Percentiles rank a stretch among this genome's conserved stretches.
Conservation (phyloP, 1,284 basidiomycete species). For the Papiliotrema fonsecae region DNA sequence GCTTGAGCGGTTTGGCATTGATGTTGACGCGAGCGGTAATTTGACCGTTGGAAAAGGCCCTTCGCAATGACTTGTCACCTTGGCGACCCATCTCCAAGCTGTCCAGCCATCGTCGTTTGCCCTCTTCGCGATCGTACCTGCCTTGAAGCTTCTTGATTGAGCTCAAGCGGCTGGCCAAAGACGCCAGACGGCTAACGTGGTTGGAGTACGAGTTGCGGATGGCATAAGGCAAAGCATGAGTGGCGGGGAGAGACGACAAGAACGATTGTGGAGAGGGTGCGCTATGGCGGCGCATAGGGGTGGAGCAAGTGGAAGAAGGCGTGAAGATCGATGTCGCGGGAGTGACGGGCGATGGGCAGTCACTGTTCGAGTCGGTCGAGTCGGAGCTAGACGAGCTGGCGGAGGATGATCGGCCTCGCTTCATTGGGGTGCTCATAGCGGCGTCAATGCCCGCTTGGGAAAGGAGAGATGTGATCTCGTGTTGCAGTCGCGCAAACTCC, state of each 20-base stretch:
- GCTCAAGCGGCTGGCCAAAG: slow-evolving; percentile 31
- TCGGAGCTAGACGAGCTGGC: slow-evolving; percentile 13
- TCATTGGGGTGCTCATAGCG: slow-evolving; percentile 7
- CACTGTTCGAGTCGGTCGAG: slow-evolving; percentile 10
- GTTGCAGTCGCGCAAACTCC: slow-evolving; percentile 29
- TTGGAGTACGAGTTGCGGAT: slow-evolving; percentile 32
- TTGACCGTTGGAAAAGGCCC: slow-evolving; percentile 36
- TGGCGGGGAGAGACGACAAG: slow-evolving; percentile 39
- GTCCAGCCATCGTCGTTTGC: slow-evolving; percentile 44
- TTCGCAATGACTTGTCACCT: slow-evolving; percentile 36
- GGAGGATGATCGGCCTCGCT: slow-evolving; percentile 15
- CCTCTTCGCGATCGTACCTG: slow-evolving; percentile 43
- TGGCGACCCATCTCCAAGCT: slow-evolving; percentile 35
- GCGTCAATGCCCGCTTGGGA: slow-evolving; percentile 20
- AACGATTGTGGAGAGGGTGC: slow-evolving; percentile 23
- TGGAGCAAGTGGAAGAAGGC: slow-evolving; percentile 14
- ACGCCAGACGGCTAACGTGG: slow-evolving; percentile 31
- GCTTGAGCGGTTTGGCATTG: slow-evolving; percentile 17
- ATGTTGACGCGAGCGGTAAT: slow-evolving; percentile 7
- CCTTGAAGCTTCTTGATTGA: slow-evolving; percentile 34
- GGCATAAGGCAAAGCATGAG: slow-evolving; percentile 28
- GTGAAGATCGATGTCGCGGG: slow-evolving; percentile 35
- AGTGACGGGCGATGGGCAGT: slow-evolving; percentile 19
- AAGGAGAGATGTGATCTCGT: slow-evolving; percentile 30
- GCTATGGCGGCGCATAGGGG: slow-evolving; percentile 4